phyloP scores from a whole-genome alignment of 192 early-diverging fungal species.

The Linnemannia schmuckeri region DNA sequence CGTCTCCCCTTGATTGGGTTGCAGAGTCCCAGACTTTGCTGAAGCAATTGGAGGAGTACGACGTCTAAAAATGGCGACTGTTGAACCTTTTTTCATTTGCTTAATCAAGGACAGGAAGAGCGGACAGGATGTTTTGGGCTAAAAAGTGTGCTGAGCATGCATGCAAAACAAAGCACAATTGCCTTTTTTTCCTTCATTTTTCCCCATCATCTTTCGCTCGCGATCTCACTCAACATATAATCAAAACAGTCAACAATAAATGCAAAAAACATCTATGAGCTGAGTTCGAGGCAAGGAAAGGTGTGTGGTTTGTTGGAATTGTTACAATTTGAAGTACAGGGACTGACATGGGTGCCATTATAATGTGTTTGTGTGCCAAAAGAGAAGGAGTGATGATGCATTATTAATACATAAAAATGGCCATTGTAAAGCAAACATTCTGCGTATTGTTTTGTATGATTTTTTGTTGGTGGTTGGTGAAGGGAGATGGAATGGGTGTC shows the following conservation, averaged over 20 bases:
- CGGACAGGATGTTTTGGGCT: too few relatives aligned
- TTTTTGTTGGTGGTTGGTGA: neutral
- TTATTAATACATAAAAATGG: neutral
- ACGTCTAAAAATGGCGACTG: conserved; percentile 9
- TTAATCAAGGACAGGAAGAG: neutral
- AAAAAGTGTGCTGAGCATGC: too few relatives aligned
- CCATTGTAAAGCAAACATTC: neutral
- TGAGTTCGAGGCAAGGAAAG: neutral
- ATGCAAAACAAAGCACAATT: neutral
- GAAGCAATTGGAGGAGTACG: conserved; percentile 40
- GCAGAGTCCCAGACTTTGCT: conserved; percentile 59
- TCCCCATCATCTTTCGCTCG: too few relatives aligned
- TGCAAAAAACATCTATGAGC: neutral
- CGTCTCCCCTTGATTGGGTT: conserved; percentile 70
- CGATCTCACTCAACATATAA: too few relatives aligned
- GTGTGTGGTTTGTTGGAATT: neutral
- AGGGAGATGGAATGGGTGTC: neutral
- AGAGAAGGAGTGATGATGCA: neutral
- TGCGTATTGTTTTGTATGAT: neutral
- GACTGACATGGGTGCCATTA: neutral
- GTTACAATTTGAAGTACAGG: neutral
- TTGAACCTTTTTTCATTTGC: neutral
- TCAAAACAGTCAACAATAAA: neutral
- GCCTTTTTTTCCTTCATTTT: neutral
- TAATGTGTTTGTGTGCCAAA: neutral